Evolutionary conservation across 306 rosid genomes (phyloP).

Genomic region (Cyamopsis tetragonoloba): DNA sequence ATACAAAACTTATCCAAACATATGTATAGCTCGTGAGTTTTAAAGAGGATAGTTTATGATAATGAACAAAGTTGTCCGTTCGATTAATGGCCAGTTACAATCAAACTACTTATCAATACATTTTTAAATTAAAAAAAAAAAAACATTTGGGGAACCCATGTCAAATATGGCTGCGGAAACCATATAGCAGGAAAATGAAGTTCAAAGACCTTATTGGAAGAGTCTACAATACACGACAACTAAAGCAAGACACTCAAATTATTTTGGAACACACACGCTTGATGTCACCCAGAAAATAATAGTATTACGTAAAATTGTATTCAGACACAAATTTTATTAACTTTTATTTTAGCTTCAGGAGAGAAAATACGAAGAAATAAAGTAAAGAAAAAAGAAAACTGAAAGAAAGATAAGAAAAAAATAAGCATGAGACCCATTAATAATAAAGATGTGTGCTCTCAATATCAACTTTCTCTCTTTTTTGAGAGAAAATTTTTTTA

Average conservation of each 20-base stretch:
- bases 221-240: not conserved
- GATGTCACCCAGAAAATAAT: not conserved
- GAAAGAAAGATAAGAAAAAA: no score
- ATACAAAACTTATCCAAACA: not conserved
- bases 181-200: not conserved
- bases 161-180: conserved; percentile 13
- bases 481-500: no score
- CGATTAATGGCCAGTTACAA: not conserved
- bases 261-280: not conserved
- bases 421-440: no score
- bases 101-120: not conserved
- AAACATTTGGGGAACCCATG: not conserved
- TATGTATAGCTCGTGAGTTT: not conserved
- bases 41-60: not conserved
- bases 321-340: not conserved
- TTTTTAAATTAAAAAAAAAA: no score
- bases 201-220: not conserved
- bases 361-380: no score
- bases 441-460: no score
- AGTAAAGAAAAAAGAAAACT: no score
- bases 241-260: not conserved
- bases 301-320: not conserved
- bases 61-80: not conserved
- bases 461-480: no score
- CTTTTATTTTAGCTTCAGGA: no score